These are phyloP conservation scores for Hypoxylon fuscum DNA, from an alignment of 495 filamentous ascomycete genomes.

Conservation along the genomic window DNA sequence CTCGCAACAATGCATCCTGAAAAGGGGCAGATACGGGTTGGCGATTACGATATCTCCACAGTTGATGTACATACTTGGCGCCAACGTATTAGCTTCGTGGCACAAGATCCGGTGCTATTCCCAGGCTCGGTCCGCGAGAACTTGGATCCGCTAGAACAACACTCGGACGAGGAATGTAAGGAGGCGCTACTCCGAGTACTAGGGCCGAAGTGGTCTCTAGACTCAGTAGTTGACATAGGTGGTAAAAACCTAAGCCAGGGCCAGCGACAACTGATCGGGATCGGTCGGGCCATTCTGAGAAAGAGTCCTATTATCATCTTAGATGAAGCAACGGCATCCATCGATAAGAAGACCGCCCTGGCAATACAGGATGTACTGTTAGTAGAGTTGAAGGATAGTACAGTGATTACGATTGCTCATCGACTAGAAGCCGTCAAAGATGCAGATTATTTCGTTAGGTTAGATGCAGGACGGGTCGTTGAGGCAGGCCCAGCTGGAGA, in stretches of 20 bases:
- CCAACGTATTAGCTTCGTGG: conserved; percentile 65
- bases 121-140: conserved; percentile 64
- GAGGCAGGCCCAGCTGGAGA: conserved; percentile 37
- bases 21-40: conserved; percentile 62
- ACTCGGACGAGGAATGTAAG: conserved; percentile 56
- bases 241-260: conserved; percentile 70
- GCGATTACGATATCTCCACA: conserved; percentile 58
- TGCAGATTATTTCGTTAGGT: conserved; percentile 75
- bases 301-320: conserved; percentile 69
- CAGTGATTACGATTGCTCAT: conserved; percentile 89
- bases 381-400: conserved; percentile 78
- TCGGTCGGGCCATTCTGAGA: conserved; percentile 66
- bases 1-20: conserved; percentile 61
- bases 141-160: conserved; percentile 60
- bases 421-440: conserved; percentile 80
- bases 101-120: conserved; percentile 70
- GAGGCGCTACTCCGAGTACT: conserved; percentile 56
- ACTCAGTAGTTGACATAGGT: conserved; percentile 61
- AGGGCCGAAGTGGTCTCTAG: conserved; percentile 52
- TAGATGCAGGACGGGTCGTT: conserved; percentile 70
- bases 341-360: conserved; percentile 80
- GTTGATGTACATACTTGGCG: conserved; percentile 65
- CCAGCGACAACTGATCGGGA: conserved; percentile 67
- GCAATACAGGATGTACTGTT: conserved; percentile 79
- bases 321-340: conserved; percentile 87